phyloP scores from a whole-genome alignment of 495 filamentous ascomycete species.

The Podospora fimiseda region DNA sequence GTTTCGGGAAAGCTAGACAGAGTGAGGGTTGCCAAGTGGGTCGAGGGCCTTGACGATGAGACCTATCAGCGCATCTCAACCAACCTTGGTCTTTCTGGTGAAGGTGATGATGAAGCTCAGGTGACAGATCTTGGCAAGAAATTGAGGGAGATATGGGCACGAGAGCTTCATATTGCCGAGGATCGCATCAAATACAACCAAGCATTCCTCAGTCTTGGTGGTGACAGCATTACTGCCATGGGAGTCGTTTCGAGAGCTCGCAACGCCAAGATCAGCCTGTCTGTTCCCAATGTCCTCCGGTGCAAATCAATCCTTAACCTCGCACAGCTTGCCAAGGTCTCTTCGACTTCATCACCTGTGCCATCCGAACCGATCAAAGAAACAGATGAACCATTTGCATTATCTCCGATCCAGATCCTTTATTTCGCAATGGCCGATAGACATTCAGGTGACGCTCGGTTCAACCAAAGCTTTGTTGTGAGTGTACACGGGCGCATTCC shows the following conservation, averaged over 20 bases:
- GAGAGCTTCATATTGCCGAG: constrained; percentile 12
- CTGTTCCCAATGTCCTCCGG: constrained; percentile 21
- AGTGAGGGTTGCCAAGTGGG: constrained; percentile 20
- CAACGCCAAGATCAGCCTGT: constrained; percentile 15
- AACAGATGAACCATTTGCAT: constrained; percentile 43
- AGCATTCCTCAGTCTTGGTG: constrained; percentile 21
- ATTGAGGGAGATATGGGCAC: constrained; percentile 15
- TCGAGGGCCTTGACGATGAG: constrained; percentile 10
- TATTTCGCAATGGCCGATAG: constrained; percentile 48
- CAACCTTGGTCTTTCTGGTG: constrained; percentile 10
- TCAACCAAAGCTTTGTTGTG: constrained; percentile 56
- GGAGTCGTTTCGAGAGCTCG: constrained; percentile 17
- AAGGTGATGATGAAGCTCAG: constrained; percentile 4
- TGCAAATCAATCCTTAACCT: constrained; percentile 25
- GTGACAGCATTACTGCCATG: constrained; percentile 25
- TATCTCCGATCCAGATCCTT: constrained; percentile 55
- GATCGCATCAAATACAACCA: constrained; percentile 13
- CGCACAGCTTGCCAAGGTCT: constrained; percentile 15
- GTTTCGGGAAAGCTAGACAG: constrained; percentile 53
- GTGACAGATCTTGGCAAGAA: constrained; percentile 6
- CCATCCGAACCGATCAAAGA: constrained; percentile 19
- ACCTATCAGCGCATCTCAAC: constrained; percentile 12
- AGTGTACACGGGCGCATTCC: constrained; percentile 37
- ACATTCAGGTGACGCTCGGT: constrained; percentile 43
- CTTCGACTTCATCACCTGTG: not conserved